Conservation (phyloP, 768 basidiomycete genomes). For the Tulasnella sp. region DNA sequence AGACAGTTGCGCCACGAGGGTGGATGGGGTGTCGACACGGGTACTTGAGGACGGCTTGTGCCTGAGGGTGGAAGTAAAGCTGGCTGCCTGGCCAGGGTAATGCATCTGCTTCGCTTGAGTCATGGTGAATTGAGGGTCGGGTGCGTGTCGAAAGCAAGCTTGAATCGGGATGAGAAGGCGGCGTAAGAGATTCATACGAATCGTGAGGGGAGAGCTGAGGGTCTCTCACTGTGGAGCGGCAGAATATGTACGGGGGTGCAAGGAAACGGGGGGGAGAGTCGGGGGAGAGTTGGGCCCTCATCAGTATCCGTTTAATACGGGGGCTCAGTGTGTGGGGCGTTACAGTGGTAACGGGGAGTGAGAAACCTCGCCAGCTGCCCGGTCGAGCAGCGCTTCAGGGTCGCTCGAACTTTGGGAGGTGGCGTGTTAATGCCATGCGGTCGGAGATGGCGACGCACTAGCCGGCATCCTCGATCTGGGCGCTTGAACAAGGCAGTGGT, state of each 20-base stretch:
- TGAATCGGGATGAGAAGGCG: background rate
- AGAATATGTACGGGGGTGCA: background rate
- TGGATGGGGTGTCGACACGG: background rate
- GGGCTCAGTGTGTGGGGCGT: background rate
- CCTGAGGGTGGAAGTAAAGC: background rate
- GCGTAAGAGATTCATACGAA: background rate
- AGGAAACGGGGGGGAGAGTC: background rate
- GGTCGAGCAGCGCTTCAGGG: background rate
- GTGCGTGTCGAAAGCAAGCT: background rate
- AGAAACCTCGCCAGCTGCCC: background rate
- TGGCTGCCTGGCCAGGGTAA: background rate
- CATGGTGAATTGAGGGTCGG: background rate
- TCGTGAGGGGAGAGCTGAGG: background rate
- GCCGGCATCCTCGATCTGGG: background rate
- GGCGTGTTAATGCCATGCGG: conserved; percentile 2
- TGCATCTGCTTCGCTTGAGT: background rate
- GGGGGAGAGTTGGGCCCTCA: conserved; percentile 3
- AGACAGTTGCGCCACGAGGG: background rate
- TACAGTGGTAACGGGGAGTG: conserved; percentile 7
- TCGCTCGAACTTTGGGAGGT: background rate
- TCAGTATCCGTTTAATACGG: background rate
- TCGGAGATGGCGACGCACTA: conserved; percentile 9
- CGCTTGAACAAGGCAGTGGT: background rate
- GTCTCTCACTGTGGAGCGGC: background rate
- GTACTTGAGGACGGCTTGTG: background rate